phyloP scores from a whole-genome alignment of 106 monocot species.

The Dioscorea zingiberensis region DNA sequence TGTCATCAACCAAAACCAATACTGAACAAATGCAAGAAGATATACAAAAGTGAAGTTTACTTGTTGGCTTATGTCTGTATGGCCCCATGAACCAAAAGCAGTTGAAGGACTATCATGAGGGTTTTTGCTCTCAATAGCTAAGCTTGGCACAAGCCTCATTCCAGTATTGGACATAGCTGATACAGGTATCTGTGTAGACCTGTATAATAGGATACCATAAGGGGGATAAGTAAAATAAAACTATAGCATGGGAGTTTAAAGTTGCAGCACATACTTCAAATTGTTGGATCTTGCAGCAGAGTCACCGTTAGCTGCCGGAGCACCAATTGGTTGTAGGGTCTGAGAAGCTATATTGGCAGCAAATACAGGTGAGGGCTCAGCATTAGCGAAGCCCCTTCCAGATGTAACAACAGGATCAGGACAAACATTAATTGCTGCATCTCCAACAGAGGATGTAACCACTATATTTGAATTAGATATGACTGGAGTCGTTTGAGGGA shows the following conservation, averaged over 20 bases:
- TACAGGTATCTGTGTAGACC: conserved; percentile 32
- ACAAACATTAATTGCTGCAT: conserved; percentile 6
- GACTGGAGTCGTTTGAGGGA: conserved; percentile 17
- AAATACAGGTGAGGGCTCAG: conserved; percentile 24
- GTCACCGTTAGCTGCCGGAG: conserved; percentile 22
- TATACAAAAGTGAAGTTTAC: conserved; percentile 13
- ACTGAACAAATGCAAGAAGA: too few relatives aligned
- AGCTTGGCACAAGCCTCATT: conserved; percentile 31
- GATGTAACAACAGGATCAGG: conserved; percentile 19
- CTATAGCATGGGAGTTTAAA: neutral
- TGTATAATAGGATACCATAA: conserved; percentile 18
- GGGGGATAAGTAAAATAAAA: neutral
- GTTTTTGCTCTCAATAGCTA: conserved; percentile 35
- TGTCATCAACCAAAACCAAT: too few relatives aligned
- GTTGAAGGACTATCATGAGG: conserved; percentile 22
- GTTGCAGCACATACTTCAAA: conserved; percentile 41
- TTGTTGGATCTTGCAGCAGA: conserved; percentile 26
- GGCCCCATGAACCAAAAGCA: conserved; percentile 51
- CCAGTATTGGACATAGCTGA: conserved; percentile 15
- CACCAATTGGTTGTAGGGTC: conserved; percentile 45
- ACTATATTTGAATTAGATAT: conserved; percentile 30
- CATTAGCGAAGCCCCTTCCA: conserved; percentile 17
- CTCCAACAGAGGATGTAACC: conserved; percentile 3
- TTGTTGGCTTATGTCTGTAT: conserved; percentile 46
- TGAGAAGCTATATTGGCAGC: conserved; percentile 30